Percentiles rank a stretch among this genome's conserved stretches.
phyloP scores from a whole-genome alignment of 2,329 filamentous ascomycete species.

The Lasiodiplodia theobromae region DNA sequence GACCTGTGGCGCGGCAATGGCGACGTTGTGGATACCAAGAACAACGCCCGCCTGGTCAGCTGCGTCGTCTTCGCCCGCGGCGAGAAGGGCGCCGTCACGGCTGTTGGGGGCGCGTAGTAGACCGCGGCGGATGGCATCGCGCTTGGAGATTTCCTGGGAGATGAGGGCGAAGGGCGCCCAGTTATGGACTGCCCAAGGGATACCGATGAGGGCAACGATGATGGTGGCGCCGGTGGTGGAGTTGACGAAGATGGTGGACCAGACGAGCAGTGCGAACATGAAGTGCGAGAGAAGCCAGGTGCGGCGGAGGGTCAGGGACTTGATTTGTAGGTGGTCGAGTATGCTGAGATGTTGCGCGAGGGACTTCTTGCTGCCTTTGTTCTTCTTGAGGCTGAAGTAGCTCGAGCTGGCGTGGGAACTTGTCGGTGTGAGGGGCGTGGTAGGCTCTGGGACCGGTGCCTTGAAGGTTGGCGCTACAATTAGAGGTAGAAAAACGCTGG shows the following conservation, averaged over 20 bases:
- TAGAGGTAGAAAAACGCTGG: conserved; percentile 85
- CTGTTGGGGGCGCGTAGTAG: conserved; percentile 45
- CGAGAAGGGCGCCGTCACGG: conserved; percentile 49
- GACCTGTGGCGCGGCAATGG: conserved; percentile 89
- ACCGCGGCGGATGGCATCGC: conserved; percentile 71
- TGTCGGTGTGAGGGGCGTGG: conserved; percentile 50
- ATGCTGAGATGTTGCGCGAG: conserved; percentile 37
- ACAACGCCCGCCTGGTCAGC: conserved; percentile 87
- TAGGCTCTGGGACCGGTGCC: conserved; percentile 46
- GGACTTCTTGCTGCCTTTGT: conserved; percentile 19
- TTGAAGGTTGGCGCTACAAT: conserved; percentile 83
- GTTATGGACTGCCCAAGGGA: conserved; percentile 90
- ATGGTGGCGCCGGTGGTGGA: conserved; percentile 75
- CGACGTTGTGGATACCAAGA: conserved; percentile 94
- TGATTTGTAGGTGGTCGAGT: conserved; percentile 74
- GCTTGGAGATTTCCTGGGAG: conserved; percentile 85
- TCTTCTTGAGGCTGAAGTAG: conserved; percentile 36
- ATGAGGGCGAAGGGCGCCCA: conserved; percentile 98
- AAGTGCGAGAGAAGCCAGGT: conserved; percentile 86
- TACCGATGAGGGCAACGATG: conserved; percentile 81
- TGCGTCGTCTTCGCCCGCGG: conserved; percentile 59
- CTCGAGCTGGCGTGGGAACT: conserved; percentile 42
- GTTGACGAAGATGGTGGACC: conserved; percentile 79
- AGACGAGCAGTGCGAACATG: conserved; percentile 83
- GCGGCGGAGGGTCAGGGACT: conserved; percentile 83